Conservation (phyloP, 345 rosid genomes). For the Populus deltoides region DNA sequence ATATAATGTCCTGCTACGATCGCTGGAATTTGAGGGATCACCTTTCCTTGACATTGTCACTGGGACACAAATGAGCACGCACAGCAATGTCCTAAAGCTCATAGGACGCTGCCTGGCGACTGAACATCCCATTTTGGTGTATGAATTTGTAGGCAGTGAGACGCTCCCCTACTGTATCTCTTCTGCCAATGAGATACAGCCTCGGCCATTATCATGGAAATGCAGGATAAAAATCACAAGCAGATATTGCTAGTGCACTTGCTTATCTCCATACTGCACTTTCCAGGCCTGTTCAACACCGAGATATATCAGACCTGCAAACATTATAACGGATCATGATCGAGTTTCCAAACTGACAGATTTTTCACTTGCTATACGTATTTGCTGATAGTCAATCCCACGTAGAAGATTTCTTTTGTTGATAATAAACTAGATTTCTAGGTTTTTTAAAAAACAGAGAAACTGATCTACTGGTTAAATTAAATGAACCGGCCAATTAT, state of each 20-base stretch:
- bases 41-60: not conserved
- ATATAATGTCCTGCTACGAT: too few species aligned
- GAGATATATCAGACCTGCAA: not conserved
- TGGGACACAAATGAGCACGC: not conserved
- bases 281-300: not conserved
- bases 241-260: not conserved
- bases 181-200: not conserved
- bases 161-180: not conserved
- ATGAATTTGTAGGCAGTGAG: not conserved
- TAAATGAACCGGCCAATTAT: too few species aligned
- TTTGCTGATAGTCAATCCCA: not conserved
- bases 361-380: not conserved
- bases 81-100: not conserved
- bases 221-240: not conserved
- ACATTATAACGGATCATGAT: not conserved
- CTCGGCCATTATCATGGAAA: not conserved
- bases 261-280: not conserved
- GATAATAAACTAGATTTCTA: too few species aligned
- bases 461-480: too few species aligned
- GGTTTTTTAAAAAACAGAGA: too few species aligned
- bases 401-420: too few species aligned
- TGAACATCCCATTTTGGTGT: not conserved
- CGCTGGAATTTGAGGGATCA: not conserved
- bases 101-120: slow-evolving; percentile 1
- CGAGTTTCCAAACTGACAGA: not conserved